Evolutionary conservation across 2,329 filamentous ascomycete genomes (phyloP), one percentile per base, ranked within the genome.

Genomic region (Aspergillus japonicus): DNA sequence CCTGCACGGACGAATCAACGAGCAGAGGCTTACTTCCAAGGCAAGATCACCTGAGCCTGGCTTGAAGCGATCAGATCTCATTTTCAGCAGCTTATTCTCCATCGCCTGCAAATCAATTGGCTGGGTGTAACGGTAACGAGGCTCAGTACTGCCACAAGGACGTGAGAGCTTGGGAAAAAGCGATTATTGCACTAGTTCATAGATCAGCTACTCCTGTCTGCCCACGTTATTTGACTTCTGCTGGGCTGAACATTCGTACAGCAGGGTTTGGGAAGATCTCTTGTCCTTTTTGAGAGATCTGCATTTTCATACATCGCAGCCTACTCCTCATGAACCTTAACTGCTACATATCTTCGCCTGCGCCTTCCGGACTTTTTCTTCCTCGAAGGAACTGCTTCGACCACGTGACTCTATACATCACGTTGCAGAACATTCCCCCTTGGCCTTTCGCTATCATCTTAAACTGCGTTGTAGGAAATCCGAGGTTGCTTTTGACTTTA

Each of bases 21-120:
- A 59, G 59, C 54, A 56, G 59, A 44, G 59, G 42, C 49, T 56
- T 35, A 50, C 55, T 55, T 57, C 42, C 23, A 48, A 49, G 52
- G 58, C 59, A 54, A 58, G 47, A 59, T 60, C 56, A 60, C 57
- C 56, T 61, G 61, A 58, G 59, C 57, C 54, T 35, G 16, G 14
- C 19, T 19, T 44, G 39, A 2, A 58, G 51, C 35, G 48, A 54
- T 57, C 54, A 57, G 44, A 59, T 56, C 57, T 53, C 35, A 31
- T 48, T 50, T 52, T 23, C 14, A 50, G 54, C 53, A 59, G 50
- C 60, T 56, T 61, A 50, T 63, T 54, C 50, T 48, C 42, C 10
- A 31, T 42, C 42, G 24, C 50, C 42, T 52, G 26, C 16, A 14
- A 47, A 51, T 58, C 58, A 55, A 65, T 66, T 65, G 61, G 64